Evolutionary conservation across 768 basidiomycete species (phyloP), one percentile per base, ranked within the genome.

Genomic region (Tylopilus rubrobrunneus): DNA sequence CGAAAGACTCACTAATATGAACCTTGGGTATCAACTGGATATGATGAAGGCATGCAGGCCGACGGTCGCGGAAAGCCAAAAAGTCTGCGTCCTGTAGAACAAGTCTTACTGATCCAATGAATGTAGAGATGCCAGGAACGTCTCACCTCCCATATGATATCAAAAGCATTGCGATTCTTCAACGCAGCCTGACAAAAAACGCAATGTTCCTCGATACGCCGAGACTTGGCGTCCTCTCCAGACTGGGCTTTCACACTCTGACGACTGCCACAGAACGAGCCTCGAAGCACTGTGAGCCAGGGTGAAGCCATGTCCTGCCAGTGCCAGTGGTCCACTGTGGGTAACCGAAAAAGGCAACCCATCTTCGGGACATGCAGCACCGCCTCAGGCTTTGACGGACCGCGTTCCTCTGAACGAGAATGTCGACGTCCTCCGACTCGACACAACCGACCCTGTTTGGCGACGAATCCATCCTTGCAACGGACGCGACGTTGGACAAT

Each of bases 1-100:
- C n/a, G n/a, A n/a, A n/a, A n/a, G n/a, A n/a, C n/a, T n/a, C n/a
- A 80, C 83, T 63, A 7, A 83, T 78, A 55, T 85, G 83, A 6
- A 33, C 55, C 58, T 75, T 83, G 4, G 83, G 80, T 27, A 81
- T 73, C 40, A 85, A 56, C 50, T 76, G 76, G 36, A 81, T 69
- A 58, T 84, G 83, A 39, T 79, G 70, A 50, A 63, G 56, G 44
- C 77, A 71, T 1, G 80, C 77, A 6, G 83, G 82, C n/a, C 61
- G 71, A 44, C 67, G 67, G 57, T 84, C 83, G 44, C 71, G 64
- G 49, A 84, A 84, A 5, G 79, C 81, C 11, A 83, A 52, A 53
- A 82, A 81, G 5, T 61, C 59, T 1, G 72, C 66, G 53, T 81
- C 77, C 81, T 83, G 31, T 7, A 27, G 36, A 34, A 43, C 43